Evolutionary conservation across 2,329 filamentous ascomycete genomes (phyloP).

Genomic region (Talaromyces marneffei): DNA sequence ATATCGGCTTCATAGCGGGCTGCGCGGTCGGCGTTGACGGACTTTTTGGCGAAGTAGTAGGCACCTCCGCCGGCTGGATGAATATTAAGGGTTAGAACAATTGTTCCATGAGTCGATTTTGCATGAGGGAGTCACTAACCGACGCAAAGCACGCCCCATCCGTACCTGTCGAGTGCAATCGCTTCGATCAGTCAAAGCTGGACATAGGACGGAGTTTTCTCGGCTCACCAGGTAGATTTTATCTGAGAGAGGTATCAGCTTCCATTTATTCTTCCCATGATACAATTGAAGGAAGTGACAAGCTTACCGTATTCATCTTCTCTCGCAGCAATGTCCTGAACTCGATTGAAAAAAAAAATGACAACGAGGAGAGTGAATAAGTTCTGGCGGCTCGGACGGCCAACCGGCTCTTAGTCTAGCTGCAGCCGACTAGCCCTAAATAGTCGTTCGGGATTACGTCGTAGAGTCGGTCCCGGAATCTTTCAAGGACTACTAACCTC

Average conservation of each 20-base stretch:
- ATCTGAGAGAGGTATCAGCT: slow-evolving; percentile 35
- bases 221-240: slow-evolving; percentile 53
- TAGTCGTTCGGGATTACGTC: background rate
- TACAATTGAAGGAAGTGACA: background rate
- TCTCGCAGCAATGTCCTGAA: background rate
- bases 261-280: background rate
- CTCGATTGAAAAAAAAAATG: background rate
- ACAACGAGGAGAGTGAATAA: background rate
- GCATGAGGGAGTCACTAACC: slow-evolving; percentile 50
- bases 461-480: too few species aligned
- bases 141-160: slow-evolving; percentile 83
- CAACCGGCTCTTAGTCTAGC: background rate
- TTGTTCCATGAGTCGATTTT: background rate
- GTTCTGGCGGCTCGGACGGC: background rate
- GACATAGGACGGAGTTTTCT: slow-evolving; percentile 4
- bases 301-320: slow-evolving; percentile 46
- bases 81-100: background rate
- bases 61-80: slow-evolving; percentile 74
- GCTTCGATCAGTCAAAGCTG: background rate
- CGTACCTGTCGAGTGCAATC: slow-evolving; percentile 55
- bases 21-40: slow-evolving; percentile 84
- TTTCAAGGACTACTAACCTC: background rate
- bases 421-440: background rate
- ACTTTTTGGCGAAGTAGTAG: slow-evolving; percentile 92
- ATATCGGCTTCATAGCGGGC: slow-evolving; percentile 65